Conservation (phyloP, 2,329 filamentous ascomycete species). For the Aspergillus neoniger region DNA sequence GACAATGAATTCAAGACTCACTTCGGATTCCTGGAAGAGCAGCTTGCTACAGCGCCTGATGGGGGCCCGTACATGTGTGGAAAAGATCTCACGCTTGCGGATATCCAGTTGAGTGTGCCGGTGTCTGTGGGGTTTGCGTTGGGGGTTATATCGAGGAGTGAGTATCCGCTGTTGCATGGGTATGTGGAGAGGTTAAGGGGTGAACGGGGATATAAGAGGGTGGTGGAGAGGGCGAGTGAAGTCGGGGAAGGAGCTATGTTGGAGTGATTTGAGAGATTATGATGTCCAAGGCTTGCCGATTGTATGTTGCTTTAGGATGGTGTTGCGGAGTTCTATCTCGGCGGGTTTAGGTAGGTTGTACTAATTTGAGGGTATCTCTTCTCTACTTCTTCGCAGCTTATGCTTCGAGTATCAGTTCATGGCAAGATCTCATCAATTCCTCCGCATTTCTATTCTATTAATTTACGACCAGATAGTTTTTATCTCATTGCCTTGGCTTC, state of each 20-base stretch:
- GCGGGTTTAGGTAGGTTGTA: too few relatives aligned
- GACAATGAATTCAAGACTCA: conserved; percentile 44
- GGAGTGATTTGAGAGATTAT: background rate
- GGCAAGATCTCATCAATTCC: too few relatives aligned
- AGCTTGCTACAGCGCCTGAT: conserved; percentile 45
- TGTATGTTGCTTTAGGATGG: too few relatives aligned
- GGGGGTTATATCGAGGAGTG: conserved; percentile 34
- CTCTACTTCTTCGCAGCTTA: too few relatives aligned
- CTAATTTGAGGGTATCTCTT: too few relatives aligned
- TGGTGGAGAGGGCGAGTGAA: conserved; percentile 38
- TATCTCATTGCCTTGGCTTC: rapidly evolving
- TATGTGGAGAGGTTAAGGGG: conserved; percentile 41
- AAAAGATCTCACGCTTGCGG: conserved; percentile 45
- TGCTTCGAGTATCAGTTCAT: too few relatives aligned
- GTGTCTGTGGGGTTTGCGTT: conserved; percentile 34
- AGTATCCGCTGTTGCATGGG: conserved; percentile 41
- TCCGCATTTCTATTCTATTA: too few relatives aligned
- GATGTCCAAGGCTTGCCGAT: too few relatives aligned
- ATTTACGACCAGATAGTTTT: too few relatives aligned
- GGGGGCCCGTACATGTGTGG: conserved; percentile 46
- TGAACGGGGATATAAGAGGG: conserved; percentile 42
- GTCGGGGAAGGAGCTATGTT: conserved; percentile 36
- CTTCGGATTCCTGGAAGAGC: conserved; percentile 48
- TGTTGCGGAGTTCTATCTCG: too few relatives aligned
- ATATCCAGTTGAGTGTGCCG: conserved; percentile 52